Conservation (phyloP, 1,284 basidiomycete species). For the Irpex lacteus region DNA sequence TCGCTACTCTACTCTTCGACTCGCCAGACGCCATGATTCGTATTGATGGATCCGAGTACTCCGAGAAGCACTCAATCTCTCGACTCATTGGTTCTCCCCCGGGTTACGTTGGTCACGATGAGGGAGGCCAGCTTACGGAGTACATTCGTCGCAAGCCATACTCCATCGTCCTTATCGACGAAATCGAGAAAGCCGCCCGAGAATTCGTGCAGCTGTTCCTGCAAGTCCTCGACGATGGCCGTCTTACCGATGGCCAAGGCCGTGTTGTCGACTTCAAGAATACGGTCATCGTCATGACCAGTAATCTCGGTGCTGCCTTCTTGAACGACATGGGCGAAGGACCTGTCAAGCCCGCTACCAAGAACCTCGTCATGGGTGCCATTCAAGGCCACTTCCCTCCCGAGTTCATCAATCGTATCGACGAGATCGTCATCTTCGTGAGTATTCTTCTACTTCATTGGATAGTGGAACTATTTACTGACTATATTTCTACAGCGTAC, state of each 20-base stretch:
- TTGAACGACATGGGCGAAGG: slow-evolving; percentile 80
- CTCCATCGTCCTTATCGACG: slow-evolving; percentile 78
- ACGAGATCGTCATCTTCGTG: slow-evolving; percentile 88
- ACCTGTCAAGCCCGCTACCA: slow-evolving; percentile 62
- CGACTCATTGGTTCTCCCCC: slow-evolving; percentile 88
- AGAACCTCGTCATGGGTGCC: slow-evolving; percentile 70
- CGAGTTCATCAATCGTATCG: slow-evolving; percentile 91
- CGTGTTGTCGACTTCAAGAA: slow-evolving; percentile 79
- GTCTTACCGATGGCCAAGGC: slow-evolving; percentile 86
- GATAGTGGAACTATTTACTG: slow-evolving; percentile 16
- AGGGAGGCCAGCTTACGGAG: slow-evolving; percentile 90
- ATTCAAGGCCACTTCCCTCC: slow-evolving; percentile 88
- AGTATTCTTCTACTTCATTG: slow-evolving; percentile 32
- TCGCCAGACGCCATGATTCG: slow-evolving; percentile 90
- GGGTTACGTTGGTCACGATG: slow-evolving; percentile 91
- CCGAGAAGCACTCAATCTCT: slow-evolving; percentile 90
- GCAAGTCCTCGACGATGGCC: slow-evolving; percentile 95
- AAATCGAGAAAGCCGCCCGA: slow-evolving; percentile 88
- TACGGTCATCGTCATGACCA: slow-evolving; percentile 93
- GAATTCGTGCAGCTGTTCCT: slow-evolving; percentile 92
- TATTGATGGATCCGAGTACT: slow-evolving; percentile 90
- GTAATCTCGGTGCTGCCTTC: slow-evolving; percentile 82
- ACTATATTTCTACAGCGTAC: slow-evolving; percentile 53
- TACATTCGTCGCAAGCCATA: slow-evolving; percentile 88
- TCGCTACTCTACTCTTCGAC: slow-evolving; percentile 87